These are phyloP conservation scores for Plasmodium billcollinsi DNA, from an alignment of 169 alveolate species.

Conservation along the genomic window DNA sequence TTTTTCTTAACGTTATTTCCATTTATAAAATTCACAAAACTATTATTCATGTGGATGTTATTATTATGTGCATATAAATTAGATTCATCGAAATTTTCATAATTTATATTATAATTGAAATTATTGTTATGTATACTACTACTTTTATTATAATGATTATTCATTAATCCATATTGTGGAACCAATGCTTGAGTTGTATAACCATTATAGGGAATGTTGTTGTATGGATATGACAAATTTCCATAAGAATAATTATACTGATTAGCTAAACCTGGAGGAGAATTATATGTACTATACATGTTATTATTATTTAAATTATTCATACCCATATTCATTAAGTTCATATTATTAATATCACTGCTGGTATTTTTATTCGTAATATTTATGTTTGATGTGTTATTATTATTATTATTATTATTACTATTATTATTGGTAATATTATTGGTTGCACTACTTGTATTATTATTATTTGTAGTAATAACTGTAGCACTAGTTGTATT, in stretches of 20 bases:
- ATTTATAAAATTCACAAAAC: slow-evolving; percentile 56
- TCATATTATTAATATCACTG: slow-evolving; percentile 46
- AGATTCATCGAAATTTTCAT: slow-evolving; percentile 58
- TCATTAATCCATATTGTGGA: slow-evolving; percentile 56
- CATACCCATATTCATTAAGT: slow-evolving; percentile 31
- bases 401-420: slow-evolving; percentile 6
- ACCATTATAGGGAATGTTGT: slow-evolving; percentile 64
- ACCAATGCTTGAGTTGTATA: slow-evolving; percentile 60
- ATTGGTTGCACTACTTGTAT: neutral
- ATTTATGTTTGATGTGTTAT: slow-evolving; percentile 9
- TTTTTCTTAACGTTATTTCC: slow-evolving; percentile 38
- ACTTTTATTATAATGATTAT: slow-evolving; percentile 55
- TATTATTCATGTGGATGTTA: slow-evolving; percentile 63
- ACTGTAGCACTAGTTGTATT: neutral
- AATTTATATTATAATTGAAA: slow-evolving; percentile 56
- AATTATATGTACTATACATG: slow-evolving; percentile 58
- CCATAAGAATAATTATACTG: slow-evolving; percentile 48
- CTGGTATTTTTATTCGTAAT: slow-evolving; percentile 59
- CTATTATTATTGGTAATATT: slow-evolving; percentile 1
- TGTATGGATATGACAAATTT: slow-evolving; percentile 61
- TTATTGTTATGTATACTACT: slow-evolving; percentile 57
- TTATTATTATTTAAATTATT: slow-evolving; percentile 50
- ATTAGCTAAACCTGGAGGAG: slow-evolving; percentile 75
- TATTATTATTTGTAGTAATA: neutral
- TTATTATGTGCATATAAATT: slow-evolving; percentile 61